phyloP scores from a whole-genome alignment of 345 rosid species.

The Syzygium jambos region DNA sequence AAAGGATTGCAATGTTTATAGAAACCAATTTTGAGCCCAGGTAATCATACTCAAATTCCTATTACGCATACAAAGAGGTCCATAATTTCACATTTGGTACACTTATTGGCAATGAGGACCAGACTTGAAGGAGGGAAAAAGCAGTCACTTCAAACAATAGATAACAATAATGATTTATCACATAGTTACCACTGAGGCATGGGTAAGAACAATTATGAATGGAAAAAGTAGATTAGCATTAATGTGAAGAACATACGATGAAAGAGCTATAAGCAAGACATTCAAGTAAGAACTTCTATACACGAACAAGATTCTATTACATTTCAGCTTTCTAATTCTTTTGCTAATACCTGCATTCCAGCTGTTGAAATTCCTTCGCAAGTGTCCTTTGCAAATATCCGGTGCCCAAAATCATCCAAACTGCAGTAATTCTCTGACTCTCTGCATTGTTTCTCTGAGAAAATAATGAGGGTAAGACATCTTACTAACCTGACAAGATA shows the following conservation, averaged over 20 bases:
- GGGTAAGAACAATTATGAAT: no score
- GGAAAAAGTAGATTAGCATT: not conserved
- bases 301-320: no score
- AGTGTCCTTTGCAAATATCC: slow-evolving; percentile 55
- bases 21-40: not conserved
- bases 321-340: no score
- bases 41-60: not conserved
- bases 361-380: slow-evolving; percentile 63
- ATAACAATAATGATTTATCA: no score
- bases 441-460: not conserved
- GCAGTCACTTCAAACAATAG: no score
- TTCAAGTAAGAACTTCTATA: no score
- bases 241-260: not conserved
- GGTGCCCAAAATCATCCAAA: slow-evolving; percentile 39
- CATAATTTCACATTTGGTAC: not conserved
- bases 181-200: no score
- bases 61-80: not conserved
- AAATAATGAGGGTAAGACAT: not conserved
- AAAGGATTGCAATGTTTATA: not conserved
- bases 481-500: not conserved
- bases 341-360: slow-evolving; percentile 22
- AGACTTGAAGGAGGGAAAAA: no score
- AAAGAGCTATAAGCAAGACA: not conserved
- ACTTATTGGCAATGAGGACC: no score
- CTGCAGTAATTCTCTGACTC: not conserved